A percentile compares a stretch with the other conserved stretches of the same genome.
These are phyloP conservation scores for Geotrichum australiense DNA, from an alignment of 1,139 yeast species.

Conservation along the genomic window DNA sequence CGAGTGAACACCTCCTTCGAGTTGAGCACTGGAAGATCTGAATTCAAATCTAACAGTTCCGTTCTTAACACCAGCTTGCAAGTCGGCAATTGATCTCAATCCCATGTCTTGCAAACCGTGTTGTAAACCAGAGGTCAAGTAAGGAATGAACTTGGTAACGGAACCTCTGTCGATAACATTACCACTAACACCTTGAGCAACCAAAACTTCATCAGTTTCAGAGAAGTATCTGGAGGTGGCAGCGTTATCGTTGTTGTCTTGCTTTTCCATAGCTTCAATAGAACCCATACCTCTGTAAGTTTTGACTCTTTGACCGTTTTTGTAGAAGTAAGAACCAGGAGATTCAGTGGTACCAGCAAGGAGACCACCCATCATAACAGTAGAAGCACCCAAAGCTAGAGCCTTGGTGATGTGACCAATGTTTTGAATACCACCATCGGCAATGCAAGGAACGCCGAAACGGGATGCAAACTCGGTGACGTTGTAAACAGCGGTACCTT, in stretches of 20 bases:
- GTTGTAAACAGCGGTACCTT: constrained; percentile 91
- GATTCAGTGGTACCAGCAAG: constrained; percentile 98
- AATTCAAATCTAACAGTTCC: constrained; percentile 89
- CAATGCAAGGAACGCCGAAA: constrained; percentile 94
- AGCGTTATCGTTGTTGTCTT: constrained; percentile 80
- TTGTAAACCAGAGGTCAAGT: constrained; percentile 90
- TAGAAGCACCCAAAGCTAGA: constrained; percentile 90
- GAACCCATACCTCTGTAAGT: constrained; percentile 99
- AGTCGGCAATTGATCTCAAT: constrained; percentile 54
- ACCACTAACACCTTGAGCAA: constrained; percentile 99
- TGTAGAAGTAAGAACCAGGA: constrained; percentile 96
- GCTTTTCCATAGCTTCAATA: constrained; percentile 97
- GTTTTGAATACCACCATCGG: constrained; percentile 99
- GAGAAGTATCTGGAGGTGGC: constrained; percentile 97
- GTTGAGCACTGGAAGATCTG: constrained; percentile 97
- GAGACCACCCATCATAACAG: constrained; percentile 99
- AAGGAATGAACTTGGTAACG: constrained; percentile 85
- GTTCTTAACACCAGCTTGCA: constrained; percentile 55
- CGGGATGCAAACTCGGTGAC: constrained; percentile 82
- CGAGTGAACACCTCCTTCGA: constrained; percentile 98
- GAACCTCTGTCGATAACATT: constrained; percentile 97
- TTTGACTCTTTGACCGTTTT: constrained; percentile 97
- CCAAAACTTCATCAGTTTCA: constrained; percentile 89
- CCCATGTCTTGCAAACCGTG: constrained; percentile 99
- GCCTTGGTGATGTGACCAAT: constrained; percentile 98